Conservation (phyloP, 1,284 basidiomycete genomes). For the Moesziomyces parantarcticus region DNA sequence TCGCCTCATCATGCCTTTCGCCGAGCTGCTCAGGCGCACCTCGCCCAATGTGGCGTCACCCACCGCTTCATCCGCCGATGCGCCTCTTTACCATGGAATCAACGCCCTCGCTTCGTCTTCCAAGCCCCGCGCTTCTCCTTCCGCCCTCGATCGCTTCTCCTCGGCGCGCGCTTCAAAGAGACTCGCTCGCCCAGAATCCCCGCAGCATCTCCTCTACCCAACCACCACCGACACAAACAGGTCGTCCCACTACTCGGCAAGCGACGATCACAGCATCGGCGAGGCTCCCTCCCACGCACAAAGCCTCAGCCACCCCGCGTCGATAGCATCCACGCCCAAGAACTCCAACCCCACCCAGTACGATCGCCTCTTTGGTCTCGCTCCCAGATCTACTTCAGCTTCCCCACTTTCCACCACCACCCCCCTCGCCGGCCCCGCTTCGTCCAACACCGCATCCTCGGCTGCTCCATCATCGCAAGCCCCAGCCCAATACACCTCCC, state of each 20-base stretch:
- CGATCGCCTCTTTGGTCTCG: slow-evolving; percentile 21
- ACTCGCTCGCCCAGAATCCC: slow-evolving; percentile 1
- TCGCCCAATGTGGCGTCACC: slow-evolving; percentile 1
- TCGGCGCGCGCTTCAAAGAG: slow-evolving; percentile 15
- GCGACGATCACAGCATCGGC: slow-evolving; percentile 27
- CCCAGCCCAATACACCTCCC: slow-evolving; percentile 2
- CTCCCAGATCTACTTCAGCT: slow-evolving; percentile 7
- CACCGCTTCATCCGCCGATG: not conserved
- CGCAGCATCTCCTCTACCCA: slow-evolving; percentile 19
- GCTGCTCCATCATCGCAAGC: not conserved
- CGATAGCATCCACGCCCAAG: slow-evolving; percentile 2
- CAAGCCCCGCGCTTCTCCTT: slow-evolving; percentile 1
- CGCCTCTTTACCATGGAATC: slow-evolving; percentile 10
- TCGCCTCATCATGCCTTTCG: slow-evolving; percentile 25
- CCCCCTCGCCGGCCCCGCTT: slow-evolving; percentile 1
- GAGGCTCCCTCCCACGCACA: slow-evolving; percentile 21
- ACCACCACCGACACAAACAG: not conserved
- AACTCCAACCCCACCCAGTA: slow-evolving; percentile 14
- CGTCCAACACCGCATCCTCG: slow-evolving; percentile 3
- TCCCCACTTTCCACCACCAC: slow-evolving; percentile 6
- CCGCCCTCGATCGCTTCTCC: slow-evolving; percentile 9
- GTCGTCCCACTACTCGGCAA: slow-evolving; percentile 15
- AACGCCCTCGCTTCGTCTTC: slow-evolving; percentile 9
- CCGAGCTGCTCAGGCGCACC: slow-evolving; percentile 22
- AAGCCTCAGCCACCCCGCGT: slow-evolving; percentile 1